These are phyloP conservation scores for Fusarium sp. DNA, from an alignment of 2,329 filamentous ascomycete species.

Conservation along the genomic window DNA sequence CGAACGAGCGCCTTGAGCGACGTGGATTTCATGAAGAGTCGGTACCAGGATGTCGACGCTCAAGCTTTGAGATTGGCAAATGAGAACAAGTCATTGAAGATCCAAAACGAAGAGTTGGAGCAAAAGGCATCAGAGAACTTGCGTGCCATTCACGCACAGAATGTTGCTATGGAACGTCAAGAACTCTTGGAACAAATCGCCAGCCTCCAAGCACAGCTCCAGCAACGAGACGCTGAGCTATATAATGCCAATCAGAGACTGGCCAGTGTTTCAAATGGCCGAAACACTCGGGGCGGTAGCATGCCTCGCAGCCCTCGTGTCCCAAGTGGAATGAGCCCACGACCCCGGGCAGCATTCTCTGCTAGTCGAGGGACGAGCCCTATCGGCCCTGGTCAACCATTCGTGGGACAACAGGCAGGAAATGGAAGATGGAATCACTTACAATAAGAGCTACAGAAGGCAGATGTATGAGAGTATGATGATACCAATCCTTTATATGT, in stretches of 20 bases:
- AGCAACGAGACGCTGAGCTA: constrained; percentile 64
- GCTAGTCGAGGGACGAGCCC: constrained; percentile 63
- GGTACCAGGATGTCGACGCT: constrained; percentile 68
- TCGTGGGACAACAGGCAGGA: constrained; percentile 50
- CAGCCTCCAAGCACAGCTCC: constrained; percentile 54
- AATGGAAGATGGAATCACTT: constrained; percentile 58
- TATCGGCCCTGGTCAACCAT: constrained; percentile 52
- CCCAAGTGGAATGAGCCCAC: constrained; percentile 61
- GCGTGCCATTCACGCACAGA: constrained; percentile 57
- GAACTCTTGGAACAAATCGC: constrained; percentile 51
- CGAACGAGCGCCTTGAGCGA: constrained; percentile 57
- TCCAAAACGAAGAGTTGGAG: constrained; percentile 52
- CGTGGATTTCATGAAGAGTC: constrained; percentile 64
- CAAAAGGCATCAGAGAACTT: constrained; percentile 58
- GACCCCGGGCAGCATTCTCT: constrained; percentile 45
- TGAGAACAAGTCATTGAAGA: constrained; percentile 59
- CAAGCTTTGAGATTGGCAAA: constrained; percentile 55
- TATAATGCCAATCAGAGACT: constrained; percentile 59
- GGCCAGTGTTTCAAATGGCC: constrained; percentile 56
- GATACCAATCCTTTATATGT: constrained; percentile 15
- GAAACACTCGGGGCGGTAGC: constrained; percentile 66
- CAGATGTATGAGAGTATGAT: neutral
- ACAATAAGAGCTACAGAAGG: constrained; percentile 47
- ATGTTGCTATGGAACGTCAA: constrained; percentile 50
- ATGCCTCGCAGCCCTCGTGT: constrained; percentile 67